phyloP scores from a whole-genome alignment of 75 land plant species.

The Pseudotsuga menziesii region DNA sequence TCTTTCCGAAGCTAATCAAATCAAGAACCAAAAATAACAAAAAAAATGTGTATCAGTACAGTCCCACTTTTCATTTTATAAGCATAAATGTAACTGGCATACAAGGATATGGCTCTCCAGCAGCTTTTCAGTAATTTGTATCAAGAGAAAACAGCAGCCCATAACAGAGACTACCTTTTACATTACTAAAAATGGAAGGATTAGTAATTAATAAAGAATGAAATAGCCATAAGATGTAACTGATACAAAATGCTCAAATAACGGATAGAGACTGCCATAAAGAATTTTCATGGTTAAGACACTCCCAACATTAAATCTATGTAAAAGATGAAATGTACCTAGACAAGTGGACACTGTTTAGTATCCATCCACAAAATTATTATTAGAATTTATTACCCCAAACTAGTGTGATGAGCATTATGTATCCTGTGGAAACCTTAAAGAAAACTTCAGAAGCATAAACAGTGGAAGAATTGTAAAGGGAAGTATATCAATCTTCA shows the following conservation, averaged over 20 bases:
- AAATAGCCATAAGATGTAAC: neutral
- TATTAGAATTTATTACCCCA: neutral
- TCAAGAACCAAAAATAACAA: neutral
- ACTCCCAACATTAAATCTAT: neutral
- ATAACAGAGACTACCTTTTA: neutral
- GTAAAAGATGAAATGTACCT: neutral
- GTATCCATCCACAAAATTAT: neutral
- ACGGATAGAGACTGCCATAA: neutral
- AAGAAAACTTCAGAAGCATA: neutral
- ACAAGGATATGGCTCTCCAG: neutral
- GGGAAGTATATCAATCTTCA: neutral
- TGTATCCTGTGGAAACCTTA: no score
- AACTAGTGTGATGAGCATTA: no score
- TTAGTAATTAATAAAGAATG: neutral
- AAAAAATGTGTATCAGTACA: neutral
- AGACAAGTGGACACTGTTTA: neutral
- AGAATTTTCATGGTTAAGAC: neutral
- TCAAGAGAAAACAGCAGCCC: neutral
- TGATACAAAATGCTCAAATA: neutral
- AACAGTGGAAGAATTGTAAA: neutral
- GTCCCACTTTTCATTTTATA: neutral
- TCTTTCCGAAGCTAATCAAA: constrained; percentile 78
- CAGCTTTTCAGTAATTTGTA: neutral
- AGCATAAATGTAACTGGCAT: neutral
- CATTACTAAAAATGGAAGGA: neutral